Base-by-base conservation (phyloP, 1,284 basidiomycete genomes). In the Papiliotrema laurentii region DNA sequence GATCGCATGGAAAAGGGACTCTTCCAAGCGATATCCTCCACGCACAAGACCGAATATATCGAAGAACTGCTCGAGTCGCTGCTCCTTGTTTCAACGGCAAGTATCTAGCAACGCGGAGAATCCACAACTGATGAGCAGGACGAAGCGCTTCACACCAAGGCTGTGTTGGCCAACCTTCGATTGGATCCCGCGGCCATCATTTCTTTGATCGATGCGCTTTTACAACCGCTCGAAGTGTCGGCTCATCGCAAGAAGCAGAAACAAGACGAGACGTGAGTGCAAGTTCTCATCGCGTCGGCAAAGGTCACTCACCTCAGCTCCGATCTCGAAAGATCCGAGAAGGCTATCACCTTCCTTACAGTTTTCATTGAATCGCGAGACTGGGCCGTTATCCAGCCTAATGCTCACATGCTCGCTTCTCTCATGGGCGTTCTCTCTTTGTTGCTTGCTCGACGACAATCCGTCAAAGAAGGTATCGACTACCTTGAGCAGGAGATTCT, bases 401-500 rank as follows among this genome's bases (percentile, higher is more conserved):
- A 85, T 11, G 74, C 84, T 27, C 81, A 86, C 31, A 78, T 96
- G 30, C 77, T 93, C 25, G 81, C 84, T 0, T 78, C 78, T 44
- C 77, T 94, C 6, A 77, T 96, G 47, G 85, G 90, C 45, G 83
- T 84, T 1, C 76, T 96, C 34, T 83, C 80, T 51, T 80, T 79
- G 41, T 78, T 90, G 5, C 75, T 86, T 3, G 81, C 84, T 42
- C 72, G 72, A 53, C 58, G 72, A 33, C 67, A 71, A 39, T 48
- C 58, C 24, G 65, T 73, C 47, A 67, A 60, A n/a, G 70, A 71
- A 42, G 87, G 89, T 41, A 78, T 83, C 22, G 83, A 80, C 58
- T 96, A 89, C 60, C 75, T 86, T n/a, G 84, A 90, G 65, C 91
- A 94, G 69, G 79, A 91, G 55, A 69, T 94, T 21, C 86, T 96